Conservation (phyloP, 768 basidiomycete species). For the Rhodotorula diobovata region DNA sequence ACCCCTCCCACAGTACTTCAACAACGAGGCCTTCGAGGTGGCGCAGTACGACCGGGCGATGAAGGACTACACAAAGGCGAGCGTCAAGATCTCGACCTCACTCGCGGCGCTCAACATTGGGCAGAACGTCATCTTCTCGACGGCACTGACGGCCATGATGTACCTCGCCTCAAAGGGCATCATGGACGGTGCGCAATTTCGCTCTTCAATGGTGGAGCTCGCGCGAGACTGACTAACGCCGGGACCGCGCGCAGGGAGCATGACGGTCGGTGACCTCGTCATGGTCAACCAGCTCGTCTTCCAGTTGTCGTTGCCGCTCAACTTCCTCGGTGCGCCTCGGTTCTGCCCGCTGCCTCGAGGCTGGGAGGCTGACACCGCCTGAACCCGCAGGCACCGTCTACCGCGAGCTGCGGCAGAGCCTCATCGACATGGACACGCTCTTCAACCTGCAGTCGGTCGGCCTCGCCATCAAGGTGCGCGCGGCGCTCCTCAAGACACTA, state of each 20-base stretch:
- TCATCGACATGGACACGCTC: conserved; percentile 94
- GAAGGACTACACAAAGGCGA: conserved; percentile 78
- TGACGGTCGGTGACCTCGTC: conserved; percentile 97
- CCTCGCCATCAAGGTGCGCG: conserved; percentile 53
- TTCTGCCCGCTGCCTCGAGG: neutral
- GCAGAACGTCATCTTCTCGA: conserved; percentile 93
- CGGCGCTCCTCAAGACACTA: no score
- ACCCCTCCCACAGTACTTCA: conserved; percentile 61
- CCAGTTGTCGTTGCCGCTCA: conserved; percentile 90
- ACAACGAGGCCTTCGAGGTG: conserved; percentile 89
- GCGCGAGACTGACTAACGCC: no score
- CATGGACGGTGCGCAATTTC: conserved; percentile 59
- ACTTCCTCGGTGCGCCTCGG: conserved; percentile 69
- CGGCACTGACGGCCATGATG: conserved; percentile 90
- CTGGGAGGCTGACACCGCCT: neutral
- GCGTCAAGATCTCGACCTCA: conserved; percentile 90
- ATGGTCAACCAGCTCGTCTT: conserved; percentile 99
- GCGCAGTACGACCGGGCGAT: conserved; percentile 87
- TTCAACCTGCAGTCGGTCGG: conserved; percentile 73
- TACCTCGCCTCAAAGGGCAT: conserved; percentile 93
- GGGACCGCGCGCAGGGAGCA: conserved; percentile 55
- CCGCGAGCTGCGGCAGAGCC: conserved; percentile 88
- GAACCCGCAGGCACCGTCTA: conserved; percentile 66
- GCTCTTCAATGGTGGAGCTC: no score
- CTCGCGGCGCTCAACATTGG: conserved; percentile 90